Evolutionary conservation across 148 eudicot species (phyloP), one percentile per base, ranked within the genome.

Genomic region (Cornus controversa): DNA sequence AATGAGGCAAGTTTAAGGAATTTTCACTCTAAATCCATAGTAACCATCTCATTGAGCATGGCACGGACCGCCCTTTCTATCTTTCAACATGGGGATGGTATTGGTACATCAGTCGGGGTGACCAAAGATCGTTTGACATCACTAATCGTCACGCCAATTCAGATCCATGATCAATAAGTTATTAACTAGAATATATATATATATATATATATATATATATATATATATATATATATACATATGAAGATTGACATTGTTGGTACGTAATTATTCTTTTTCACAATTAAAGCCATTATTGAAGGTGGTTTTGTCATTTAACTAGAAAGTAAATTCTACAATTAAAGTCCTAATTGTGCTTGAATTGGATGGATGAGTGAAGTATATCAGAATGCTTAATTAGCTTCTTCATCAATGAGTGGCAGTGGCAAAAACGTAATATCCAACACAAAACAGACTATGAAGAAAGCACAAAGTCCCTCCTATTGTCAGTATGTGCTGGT

Each of bases 391-490:
- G n/a, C n/a, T 31, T 31, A 31, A 31, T 31, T 31, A 31, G 2
- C 26, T 23, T 18, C 2, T 63, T 69, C 16, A n/a, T 29, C 4
- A 37, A 9, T 60, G 31, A 58, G 74, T 54, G 76, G 91, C 84
- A 74, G 87, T 83, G 68, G 92, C 87, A 24, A 89, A 85, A 67
- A 86, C 86, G 78, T 89, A 91, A 79, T 78, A 93, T 25, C 92
- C 86, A 23, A 86, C 84, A 13, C 90, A 80, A 80, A 93, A 87
- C 4, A 87, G 80, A 9, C 81, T 84, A 84, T 93, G 95, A 26
- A 90, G 89, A 70, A 93, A 80, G 78, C 91, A 91, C 58, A 88
- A 57, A 66, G 90, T 81, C 60, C 96, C 93, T 69, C 93, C 96
- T 31, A 84, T 81, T 2, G 96, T 87, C 8, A 92, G 66, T 77